Conservation (phyloP, 2,329 filamentous ascomycete species). For the Trichoderma semiorbis region DNA sequence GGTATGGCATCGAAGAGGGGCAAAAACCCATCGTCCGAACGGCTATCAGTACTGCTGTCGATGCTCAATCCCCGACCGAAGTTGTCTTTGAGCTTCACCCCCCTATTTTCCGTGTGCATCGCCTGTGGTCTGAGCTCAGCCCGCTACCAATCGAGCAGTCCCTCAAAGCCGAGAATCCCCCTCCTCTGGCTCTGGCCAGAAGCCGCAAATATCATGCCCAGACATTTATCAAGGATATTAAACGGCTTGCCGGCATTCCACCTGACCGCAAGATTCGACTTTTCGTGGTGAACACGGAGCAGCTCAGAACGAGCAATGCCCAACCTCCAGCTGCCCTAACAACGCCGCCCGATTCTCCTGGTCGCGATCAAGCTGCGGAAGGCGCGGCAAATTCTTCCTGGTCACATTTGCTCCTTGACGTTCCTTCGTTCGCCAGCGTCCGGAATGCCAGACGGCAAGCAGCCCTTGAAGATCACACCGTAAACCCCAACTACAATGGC, state of each 20-base stretch:
- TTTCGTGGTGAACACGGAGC: slow-evolving; percentile 58
- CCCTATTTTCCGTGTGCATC: slow-evolving; percentile 79
- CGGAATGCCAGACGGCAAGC: slow-evolving; percentile 26
- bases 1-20: slow-evolving; percentile 73
- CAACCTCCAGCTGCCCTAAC: slow-evolving; percentile 36
- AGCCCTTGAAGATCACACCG: slow-evolving; percentile 59
- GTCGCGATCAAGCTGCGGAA: slow-evolving; percentile 25
- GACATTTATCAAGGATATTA: slow-evolving; percentile 72
- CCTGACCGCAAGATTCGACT: slow-evolving; percentile 70
- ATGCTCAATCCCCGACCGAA: slow-evolving; percentile 55
- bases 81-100: slow-evolving; percentile 81
- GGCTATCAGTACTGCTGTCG: slow-evolving; percentile 71
- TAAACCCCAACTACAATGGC: slow-evolving; percentile 75
- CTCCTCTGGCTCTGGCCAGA: slow-evolving; percentile 64
- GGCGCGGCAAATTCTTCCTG: slow-evolving; percentile 32
- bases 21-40: slow-evolving; percentile 70
- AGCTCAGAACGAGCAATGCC: slow-evolving; percentile 33
- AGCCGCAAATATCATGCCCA: slow-evolving; percentile 69
- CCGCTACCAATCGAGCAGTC: slow-evolving; percentile 55
- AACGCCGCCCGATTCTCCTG: slow-evolving; percentile 42
- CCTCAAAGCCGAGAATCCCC: slow-evolving; percentile 57
- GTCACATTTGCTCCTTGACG: slow-evolving; percentile 43
- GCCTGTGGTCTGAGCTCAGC: slow-evolving; percentile 63
- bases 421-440: slow-evolving; percentile 52
- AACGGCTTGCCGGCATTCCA: slow-evolving; percentile 65